phyloP scores from a whole-genome alignment of 257 asterid species.

The Henckelia pumila region DNA sequence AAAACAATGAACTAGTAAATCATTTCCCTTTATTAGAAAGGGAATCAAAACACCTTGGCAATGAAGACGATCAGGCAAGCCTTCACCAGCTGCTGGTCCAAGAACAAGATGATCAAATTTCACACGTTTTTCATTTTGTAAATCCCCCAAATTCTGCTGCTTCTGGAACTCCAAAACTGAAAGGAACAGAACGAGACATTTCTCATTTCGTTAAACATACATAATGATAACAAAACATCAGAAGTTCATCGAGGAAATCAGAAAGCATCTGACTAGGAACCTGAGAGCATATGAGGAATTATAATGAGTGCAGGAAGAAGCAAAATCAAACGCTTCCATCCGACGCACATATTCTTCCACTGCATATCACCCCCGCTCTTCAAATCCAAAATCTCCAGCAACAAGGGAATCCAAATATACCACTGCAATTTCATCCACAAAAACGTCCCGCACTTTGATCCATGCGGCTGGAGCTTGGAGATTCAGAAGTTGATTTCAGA shows the following conservation, averaged over 20 bases:
- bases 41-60: slow-evolving; percentile 56
- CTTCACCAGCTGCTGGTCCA: slow-evolving; percentile 90
- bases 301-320: slow-evolving; percentile 53
- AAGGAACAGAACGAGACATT: slow-evolving; percentile 24
- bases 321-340: slow-evolving; percentile 71
- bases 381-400: slow-evolving; percentile 17
- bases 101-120: slow-evolving; percentile 67
- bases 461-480: neutral
- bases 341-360: slow-evolving; percentile 53
- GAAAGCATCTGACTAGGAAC: slow-evolving; percentile 28
- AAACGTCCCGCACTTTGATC: neutral
- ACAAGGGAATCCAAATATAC: neutral
- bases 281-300: slow-evolving; percentile 55
- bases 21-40: neutral
- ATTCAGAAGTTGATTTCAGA: neutral
- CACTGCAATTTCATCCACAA: neutral
- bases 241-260: neutral
- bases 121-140: slow-evolving; percentile 37
- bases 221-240: neutral
- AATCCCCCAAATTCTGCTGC: slow-evolving; percentile 31
- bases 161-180: slow-evolving; percentile 66
- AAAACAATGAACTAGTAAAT: neutral
- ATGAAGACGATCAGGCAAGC: slow-evolving; percentile 72
- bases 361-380: slow-evolving; percentile 30
- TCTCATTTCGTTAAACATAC: slow-evolving; percentile 7